phyloP scores from a whole-genome alignment of 805 yeast species.

The Candida coleopterorum region DNA sequence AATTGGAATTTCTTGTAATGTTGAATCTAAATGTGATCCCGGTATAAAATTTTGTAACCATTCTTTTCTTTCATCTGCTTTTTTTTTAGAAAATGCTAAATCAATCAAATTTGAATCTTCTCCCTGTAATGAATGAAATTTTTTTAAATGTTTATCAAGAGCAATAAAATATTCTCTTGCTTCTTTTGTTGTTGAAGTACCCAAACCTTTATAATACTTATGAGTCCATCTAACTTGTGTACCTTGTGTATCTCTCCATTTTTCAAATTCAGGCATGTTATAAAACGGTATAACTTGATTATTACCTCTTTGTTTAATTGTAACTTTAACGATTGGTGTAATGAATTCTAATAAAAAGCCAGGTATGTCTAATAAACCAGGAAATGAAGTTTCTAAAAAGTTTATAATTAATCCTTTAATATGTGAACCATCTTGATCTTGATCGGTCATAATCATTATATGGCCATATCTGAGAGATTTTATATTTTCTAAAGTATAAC shows the following conservation, averaged over 20 bases:
- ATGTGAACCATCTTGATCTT: slow-evolving; percentile 98
- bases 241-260: slow-evolving; percentile 88
- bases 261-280: slow-evolving; percentile 92
- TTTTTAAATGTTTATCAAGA: slow-evolving; percentile 79
- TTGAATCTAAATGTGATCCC: slow-evolving; percentile 87
- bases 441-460: slow-evolving; percentile 99
- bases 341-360: slow-evolving; percentile 92
- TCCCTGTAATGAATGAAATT: slow-evolving; percentile 74
- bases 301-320: slow-evolving; percentile 57
- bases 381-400: slow-evolving; percentile 89
- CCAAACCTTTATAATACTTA: slow-evolving; percentile 97
- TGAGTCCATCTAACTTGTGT: slow-evolving; percentile 74
- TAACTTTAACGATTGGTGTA: slow-evolving; percentile 93
- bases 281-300: slow-evolving; percentile 69
- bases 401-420: slow-evolving; percentile 93
- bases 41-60: slow-evolving; percentile 91
- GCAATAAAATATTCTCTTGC: slow-evolving; percentile 84
- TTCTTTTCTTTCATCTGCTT: slow-evolving; percentile 95
- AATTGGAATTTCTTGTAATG: slow-evolving; percentile 72
- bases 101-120: slow-evolving; percentile 78
- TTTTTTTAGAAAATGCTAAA: slow-evolving; percentile 88
- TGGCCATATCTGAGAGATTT: slow-evolving; percentile 87
- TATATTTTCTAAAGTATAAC: slow-evolving; percentile 57
- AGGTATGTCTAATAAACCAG: slow-evolving; percentile 85
- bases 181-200: slow-evolving; percentile 84